Conservation (phyloP, 495 filamentous ascomycete genomes). For the Daldinia decipiens region DNA sequence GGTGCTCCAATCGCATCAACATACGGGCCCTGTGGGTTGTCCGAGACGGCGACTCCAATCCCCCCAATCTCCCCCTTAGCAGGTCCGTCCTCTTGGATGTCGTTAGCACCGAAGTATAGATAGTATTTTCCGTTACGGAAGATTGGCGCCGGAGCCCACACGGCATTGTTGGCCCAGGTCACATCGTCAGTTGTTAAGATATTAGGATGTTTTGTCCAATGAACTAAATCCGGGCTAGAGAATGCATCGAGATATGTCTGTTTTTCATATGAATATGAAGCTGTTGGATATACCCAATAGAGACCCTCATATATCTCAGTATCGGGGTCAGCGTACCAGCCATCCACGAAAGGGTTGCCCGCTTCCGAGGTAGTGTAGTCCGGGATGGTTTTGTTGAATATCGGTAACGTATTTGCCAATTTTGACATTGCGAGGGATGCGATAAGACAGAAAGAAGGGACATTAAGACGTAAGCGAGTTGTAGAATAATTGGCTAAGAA, state of each 20-base stretch:
- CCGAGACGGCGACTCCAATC: conserved; percentile 58
- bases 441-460: neutral
- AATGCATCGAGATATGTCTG: conserved; percentile 62
- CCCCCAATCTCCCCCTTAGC: conserved; percentile 44
- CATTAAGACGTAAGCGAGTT: neutral
- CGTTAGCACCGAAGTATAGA: conserved; percentile 61
- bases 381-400: neutral
- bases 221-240: conserved; percentile 54
- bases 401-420: conserved; percentile 4
- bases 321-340: conserved; percentile 64
- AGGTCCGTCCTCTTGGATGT: conserved; percentile 44
- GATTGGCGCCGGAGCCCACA: conserved; percentile 63
- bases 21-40: conserved; percentile 60
- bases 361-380: conserved; percentile 43
- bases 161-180: conserved; percentile 57
- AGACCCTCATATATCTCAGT: conserved; percentile 61
- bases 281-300: conserved; percentile 63
- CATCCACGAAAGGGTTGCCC: conserved; percentile 55
- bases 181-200: conserved; percentile 54
- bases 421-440: conserved; percentile 13
- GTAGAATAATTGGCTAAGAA: neutral
- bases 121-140: conserved; percentile 61
- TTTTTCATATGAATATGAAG: conserved; percentile 57
- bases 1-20: conserved; percentile 56
- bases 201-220: conserved; percentile 56